phyloP scores from a whole-genome alignment of 139 green algal genomes.

The Haematococcus sp. region DNA sequence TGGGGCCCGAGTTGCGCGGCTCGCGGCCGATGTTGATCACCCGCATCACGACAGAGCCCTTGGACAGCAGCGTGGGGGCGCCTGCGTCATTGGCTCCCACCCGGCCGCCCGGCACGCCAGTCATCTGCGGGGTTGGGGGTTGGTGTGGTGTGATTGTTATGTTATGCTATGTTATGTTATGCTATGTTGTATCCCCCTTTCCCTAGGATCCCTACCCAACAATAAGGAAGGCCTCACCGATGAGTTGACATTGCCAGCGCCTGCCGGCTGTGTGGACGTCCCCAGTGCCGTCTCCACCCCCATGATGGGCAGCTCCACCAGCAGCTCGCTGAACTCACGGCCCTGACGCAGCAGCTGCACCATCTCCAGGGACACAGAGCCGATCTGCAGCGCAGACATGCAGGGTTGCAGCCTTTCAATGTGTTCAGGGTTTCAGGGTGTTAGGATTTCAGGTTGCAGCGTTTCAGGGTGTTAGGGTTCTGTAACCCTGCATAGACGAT shows the following conservation, averaged over 20 bases:
- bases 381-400: constrained; percentile 32
- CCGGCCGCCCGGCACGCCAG: background rate
- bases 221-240: no score
- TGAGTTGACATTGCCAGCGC: no score
- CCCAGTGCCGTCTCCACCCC: constrained; percentile 10
- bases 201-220: no score
- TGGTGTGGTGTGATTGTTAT: no score
- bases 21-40: constrained; percentile 49
- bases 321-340: constrained; percentile 47
- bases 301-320: constrained; percentile 60
- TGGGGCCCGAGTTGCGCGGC: constrained; percentile 17
- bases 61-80: constrained; percentile 37
- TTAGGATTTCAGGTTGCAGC: no score
- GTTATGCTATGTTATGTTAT: background rate
- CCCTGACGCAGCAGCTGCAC: constrained; percentile 62
- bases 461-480: no score
- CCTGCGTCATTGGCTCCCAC: constrained; percentile 12
- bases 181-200: no score
- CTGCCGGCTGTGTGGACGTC: background rate
- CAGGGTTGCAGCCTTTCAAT: no score
- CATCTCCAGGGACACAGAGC: constrained; percentile 46
- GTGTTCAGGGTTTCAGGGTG: no score
- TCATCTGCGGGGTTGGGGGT: background rate
- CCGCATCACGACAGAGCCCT: constrained; percentile 39
- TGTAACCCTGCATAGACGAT: no score